phyloP scores from a whole-genome alignment of 2,329 filamentous ascomycete species.

The Hansfordia pulvinata region DNA sequence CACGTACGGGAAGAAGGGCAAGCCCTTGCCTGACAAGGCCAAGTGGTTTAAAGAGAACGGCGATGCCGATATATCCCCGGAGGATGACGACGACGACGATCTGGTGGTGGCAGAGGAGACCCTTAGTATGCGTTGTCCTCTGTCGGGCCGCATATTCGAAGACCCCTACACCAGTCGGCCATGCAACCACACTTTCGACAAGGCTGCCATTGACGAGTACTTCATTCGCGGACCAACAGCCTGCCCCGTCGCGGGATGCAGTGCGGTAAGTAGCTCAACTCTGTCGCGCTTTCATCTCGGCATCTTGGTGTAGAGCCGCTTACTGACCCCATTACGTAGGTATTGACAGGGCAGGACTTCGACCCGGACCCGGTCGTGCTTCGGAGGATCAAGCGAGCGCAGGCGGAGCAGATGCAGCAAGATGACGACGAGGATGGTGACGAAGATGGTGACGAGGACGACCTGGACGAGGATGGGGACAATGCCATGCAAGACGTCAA shows the following conservation, averaged over 20 bases:
- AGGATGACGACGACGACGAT: slow-evolving; percentile 42
- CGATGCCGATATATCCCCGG: slow-evolving; percentile 3
- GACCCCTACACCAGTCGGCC: slow-evolving; percentile 53
- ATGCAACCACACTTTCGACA: slow-evolving; percentile 65
- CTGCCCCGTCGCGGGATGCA: slow-evolving; percentile 55
- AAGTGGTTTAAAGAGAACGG: slow-evolving; percentile 38
- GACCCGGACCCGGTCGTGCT: slow-evolving; percentile 40
- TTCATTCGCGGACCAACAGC: slow-evolving; percentile 25
- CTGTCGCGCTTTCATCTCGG: too few species aligned
- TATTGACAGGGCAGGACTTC: slow-evolving; percentile 36
- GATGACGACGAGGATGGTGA: slow-evolving; percentile 30
- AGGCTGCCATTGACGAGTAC: slow-evolving; percentile 44
- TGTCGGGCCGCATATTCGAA: slow-evolving; percentile 50
- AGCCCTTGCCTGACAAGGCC: slow-evolving; percentile 36
- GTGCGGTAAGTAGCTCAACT: slow-evolving; percentile 35
- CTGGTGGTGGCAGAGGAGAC: slow-evolving; percentile 51
- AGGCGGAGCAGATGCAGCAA: slow-evolving; percentile 24
- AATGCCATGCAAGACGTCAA: slow-evolving; percentile 10
- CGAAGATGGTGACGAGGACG: slow-evolving; percentile 23
- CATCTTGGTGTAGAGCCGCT: slow-evolving; percentile 1
- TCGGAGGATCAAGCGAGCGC: slow-evolving; percentile 41
- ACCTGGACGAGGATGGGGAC: slow-evolving; percentile 10
- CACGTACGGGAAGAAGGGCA: slow-evolving; percentile 30
- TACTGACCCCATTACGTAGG: slow-evolving; percentile 21
- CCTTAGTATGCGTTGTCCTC: slow-evolving; percentile 54